phyloP scores from a whole-genome alignment of 768 basidiomycete genomes.

The Neoboletus magnificus region DNA sequence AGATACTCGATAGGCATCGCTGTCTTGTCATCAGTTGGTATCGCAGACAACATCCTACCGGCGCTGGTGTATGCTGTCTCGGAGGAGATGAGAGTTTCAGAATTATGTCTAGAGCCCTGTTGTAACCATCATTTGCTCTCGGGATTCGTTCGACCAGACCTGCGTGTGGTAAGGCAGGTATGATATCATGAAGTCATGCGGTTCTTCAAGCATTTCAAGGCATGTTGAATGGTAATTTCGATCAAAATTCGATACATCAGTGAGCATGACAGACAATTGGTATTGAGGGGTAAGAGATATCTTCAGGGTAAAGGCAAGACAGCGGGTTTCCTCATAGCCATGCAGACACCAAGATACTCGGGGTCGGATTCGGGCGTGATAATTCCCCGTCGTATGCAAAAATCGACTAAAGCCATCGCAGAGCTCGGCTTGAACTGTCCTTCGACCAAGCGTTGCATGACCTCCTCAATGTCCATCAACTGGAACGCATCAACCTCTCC shows the following conservation, averaged over 20 bases:
- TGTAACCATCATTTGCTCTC: background rate
- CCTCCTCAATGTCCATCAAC: constrained; percentile 34
- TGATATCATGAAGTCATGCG: background rate
- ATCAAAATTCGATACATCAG: background rate
- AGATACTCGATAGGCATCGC: background rate
- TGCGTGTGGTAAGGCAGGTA: background rate
- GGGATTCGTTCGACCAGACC: background rate
- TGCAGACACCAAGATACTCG: constrained; percentile 23
- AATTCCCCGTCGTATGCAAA: constrained; percentile 37
- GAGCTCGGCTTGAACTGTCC: constrained; percentile 42
- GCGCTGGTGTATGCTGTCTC: background rate
- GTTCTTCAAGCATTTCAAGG: background rate
- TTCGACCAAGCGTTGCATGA: constrained; percentile 33
- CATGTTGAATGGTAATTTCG: no score
- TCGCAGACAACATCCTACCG: background rate
- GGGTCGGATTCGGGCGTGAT: constrained; percentile 24
- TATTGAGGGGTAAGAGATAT: background rate
- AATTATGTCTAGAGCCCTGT: background rate
- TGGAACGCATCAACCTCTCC: constrained; percentile 44
- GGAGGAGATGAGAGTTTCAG: background rate
- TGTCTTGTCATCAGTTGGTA: background rate
- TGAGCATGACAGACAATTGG: background rate
- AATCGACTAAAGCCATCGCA: constrained; percentile 42
- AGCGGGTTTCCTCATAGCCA: constrained; percentile 16
- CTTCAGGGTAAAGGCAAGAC: constrained; percentile 22